phyloP scores from a whole-genome alignment of 2,329 filamentous ascomycete species.

The Calonectria hawksworthii region DNA sequence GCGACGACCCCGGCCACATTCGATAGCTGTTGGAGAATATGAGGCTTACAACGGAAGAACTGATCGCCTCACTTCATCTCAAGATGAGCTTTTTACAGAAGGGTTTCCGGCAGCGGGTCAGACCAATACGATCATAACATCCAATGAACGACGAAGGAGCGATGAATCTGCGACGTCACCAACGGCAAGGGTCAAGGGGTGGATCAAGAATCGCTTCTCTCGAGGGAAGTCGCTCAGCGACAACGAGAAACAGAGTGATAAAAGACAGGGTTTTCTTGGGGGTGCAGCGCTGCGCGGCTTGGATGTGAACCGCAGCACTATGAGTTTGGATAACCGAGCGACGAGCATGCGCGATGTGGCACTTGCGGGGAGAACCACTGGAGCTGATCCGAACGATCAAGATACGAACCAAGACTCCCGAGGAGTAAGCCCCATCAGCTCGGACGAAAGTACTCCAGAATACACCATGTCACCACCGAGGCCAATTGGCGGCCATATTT shows the following conservation, averaged over 20 bases:
- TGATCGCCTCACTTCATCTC: constrained; percentile 27
- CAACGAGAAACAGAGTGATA: constrained; percentile 53
- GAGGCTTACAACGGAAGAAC: constrained; percentile 30
- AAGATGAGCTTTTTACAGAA: constrained; percentile 18
- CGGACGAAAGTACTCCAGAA: constrained; percentile 34
- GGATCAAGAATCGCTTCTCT: constrained; percentile 69
- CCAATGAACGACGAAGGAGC: constrained; percentile 34
- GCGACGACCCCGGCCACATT: constrained; percentile 56
- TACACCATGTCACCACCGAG: constrained; percentile 55
- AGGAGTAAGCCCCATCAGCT: constrained; percentile 56
- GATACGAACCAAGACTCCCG: constrained; percentile 47
- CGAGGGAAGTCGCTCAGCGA: constrained; percentile 57
- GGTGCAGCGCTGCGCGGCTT: constrained; percentile 62
- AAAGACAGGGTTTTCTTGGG: constrained; percentile 62
- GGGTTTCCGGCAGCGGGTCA: constrained; percentile 19
- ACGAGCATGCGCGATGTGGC: constrained; percentile 63
- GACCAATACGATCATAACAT: constrained; percentile 30
- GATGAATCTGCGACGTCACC: constrained; percentile 48
- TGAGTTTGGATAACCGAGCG: constrained; percentile 58
- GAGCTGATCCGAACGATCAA: constrained; percentile 38
- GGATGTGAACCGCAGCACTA: constrained; percentile 60
- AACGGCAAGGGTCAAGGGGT: constrained; percentile 63
- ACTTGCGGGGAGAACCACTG: constrained; percentile 55
- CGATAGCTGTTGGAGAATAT: constrained; percentile 31
- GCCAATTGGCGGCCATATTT: constrained; percentile 50